Evolutionary conservation across 2,329 filamentous ascomycete genomes (phyloP), one percentile per base, ranked within the genome.

Genomic region (Dothidotthia symphoricarpi): DNA sequence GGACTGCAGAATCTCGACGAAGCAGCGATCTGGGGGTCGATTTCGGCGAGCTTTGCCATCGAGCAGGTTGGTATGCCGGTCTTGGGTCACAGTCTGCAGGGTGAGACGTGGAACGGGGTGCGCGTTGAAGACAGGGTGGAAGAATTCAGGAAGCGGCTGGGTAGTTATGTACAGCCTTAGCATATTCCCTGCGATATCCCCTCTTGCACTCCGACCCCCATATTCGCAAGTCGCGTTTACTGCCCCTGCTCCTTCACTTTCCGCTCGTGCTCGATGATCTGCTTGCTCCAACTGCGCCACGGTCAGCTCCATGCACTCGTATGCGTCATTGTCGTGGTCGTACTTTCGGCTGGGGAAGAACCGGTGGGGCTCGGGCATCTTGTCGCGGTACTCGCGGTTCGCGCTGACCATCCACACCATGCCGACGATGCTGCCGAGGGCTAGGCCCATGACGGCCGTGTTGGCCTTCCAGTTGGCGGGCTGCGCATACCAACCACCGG

Each of bases 401-500:
- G 87, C 85, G 63, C 86, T 89, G 57, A 85, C 69, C 60, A 76
- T 85, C 77, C 82, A 91, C 45, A 76, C 77, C 58, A 85, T 69
- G 33, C 77, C 83, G 41, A 78, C 75, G 51, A 94, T 76, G 48
- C 85, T 83, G 52, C 84, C 52, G 34, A 93, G 74, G 39, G 85
- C 78, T 31, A 74, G 77, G 43, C 80, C 79, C 64, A 89, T 82
- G 53, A 93, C 75, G 38, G 84, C 77, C 4, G 93, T 98, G 76
- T 98, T 98, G 61, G 75, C 73, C 69, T 86, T 93, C 93, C 93
- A 98, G 78, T 98, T 98, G 55, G 80, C 76, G 36, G 93, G 93
- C 69, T 95, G 91, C 37, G 85, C 75, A 72, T 98, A 98, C 93
- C 93, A 98, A 72, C 93, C 93, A 78, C 93, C 93, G 52, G 91